Conservation (phyloP, 805 yeast genomes). For the Saccharomyces mikatae region DNA sequence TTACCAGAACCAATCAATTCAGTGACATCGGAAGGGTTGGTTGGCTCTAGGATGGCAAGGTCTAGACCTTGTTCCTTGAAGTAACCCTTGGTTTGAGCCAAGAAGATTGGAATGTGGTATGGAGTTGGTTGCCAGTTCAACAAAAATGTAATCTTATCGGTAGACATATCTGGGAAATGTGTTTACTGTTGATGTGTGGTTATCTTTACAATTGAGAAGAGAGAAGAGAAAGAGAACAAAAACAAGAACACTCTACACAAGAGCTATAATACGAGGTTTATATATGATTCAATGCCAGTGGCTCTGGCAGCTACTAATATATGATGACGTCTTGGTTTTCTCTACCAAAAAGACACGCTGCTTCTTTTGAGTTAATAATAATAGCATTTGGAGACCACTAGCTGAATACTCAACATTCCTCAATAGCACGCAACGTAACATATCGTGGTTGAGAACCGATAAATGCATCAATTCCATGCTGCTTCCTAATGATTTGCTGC, state of each 20-base stretch:
- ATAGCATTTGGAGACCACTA: neutral
- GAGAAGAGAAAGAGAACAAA: too few species aligned
- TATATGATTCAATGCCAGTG: neutral
- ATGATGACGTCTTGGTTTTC: neutral
- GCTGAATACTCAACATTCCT: neutral
- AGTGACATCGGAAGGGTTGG: constrained; percentile 51
- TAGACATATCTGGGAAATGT: constrained; percentile 26
- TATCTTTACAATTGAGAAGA: neutral
- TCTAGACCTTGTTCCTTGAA: constrained; percentile 44
- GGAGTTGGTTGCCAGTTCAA: constrained; percentile 51
- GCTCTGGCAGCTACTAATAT: neutral
- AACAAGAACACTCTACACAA: neutral
- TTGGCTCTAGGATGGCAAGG: constrained; percentile 46
- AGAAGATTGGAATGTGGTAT: constrained; percentile 45
- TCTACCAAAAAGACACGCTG: neutral
- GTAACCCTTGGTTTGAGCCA: constrained; percentile 44
- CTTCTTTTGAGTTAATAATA: neutral
- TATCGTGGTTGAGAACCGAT: neutral
- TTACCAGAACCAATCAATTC: constrained; percentile 51
- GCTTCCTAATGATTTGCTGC: neutral
- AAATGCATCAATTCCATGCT: neutral
- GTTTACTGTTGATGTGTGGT: neutral
- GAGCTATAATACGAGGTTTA: neutral
- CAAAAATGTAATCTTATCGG: constrained; percentile 43
- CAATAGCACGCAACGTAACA: neutral